Percentiles rank a stretch among this genome's conserved stretches.
Conservation (phyloP, 164 flowering plant genomes). For the Santalum album region DNA sequence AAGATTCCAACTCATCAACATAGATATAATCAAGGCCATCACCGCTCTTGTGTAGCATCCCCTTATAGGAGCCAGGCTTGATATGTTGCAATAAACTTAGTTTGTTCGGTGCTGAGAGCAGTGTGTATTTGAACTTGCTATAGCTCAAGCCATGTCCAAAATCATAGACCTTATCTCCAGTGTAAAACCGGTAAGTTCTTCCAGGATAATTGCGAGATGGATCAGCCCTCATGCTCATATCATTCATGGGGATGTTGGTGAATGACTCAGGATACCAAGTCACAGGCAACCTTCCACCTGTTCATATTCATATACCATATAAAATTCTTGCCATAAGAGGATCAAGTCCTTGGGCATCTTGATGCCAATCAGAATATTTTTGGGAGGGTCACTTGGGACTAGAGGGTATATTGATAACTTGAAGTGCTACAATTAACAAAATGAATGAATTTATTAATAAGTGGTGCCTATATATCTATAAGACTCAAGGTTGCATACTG, state of each 20-base stretch:
- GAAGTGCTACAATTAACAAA: background rate
- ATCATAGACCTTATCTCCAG: conserved; percentile 46
- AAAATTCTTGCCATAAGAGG: background rate
- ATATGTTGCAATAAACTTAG: conserved; percentile 22
- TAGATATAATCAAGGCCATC: conserved; percentile 26
- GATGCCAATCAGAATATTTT: no score
- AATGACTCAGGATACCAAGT: conserved; percentile 96
- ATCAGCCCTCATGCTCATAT: conserved; percentile 87
- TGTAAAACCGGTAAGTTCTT: conserved; percentile 83
- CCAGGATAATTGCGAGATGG: conserved; percentile 74
- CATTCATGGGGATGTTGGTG: conserved; percentile 68
- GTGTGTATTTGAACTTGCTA: conserved; percentile 41
- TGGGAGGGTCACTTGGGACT: no score
- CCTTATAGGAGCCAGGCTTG: conserved; percentile 8
- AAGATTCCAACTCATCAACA: conserved; percentile 39
- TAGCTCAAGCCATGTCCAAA: conserved; percentile 86
- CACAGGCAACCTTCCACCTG: conserved; percentile 87
- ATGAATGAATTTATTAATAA: background rate
- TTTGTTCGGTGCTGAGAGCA: conserved; percentile 47
- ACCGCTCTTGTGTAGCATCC: conserved; percentile 12
- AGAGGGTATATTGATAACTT: no score
- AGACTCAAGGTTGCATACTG: conserved; percentile 10
- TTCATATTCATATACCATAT: conserved; percentile 1
- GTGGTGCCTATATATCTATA: no score
- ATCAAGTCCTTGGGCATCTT: background rate